phyloP scores from a whole-genome alignment of 495 filamentous ascomycete species.

The Penicillium steckii region DNA sequence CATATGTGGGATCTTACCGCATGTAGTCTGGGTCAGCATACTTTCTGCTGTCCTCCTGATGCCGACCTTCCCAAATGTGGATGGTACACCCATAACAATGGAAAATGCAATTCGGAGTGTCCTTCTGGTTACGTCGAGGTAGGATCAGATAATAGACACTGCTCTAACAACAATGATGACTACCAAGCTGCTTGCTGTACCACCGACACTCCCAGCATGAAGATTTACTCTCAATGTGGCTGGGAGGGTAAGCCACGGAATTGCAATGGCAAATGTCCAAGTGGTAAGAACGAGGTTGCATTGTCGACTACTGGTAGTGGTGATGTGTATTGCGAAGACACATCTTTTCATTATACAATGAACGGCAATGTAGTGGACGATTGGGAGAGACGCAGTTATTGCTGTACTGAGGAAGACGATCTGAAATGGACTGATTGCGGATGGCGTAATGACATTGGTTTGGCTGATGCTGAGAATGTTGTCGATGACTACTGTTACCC shows the following conservation, averaged over 20 bases:
- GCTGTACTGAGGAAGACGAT: slow-evolving; percentile 4
- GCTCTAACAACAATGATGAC: background rate
- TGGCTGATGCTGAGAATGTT: background rate
- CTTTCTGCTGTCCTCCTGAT: slow-evolving; percentile 7
- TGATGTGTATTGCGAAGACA: background rate
- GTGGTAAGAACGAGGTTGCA: background rate
- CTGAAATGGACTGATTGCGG: slow-evolving; percentile 7
- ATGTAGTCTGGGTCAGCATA: background rate
- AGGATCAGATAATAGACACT: background rate
- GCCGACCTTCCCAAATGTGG: slow-evolving; percentile 5
- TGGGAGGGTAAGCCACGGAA: slow-evolving; percentile 1
- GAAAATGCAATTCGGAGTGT: slow-evolving; percentile 5
- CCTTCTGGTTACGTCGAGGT: slow-evolving; percentile 1
- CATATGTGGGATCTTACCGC: slow-evolving; percentile 2
- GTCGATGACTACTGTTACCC: background rate
- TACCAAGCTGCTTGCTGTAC: slow-evolving; percentile 10
- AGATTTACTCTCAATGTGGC: slow-evolving; percentile 2
- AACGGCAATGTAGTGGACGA: background rate
- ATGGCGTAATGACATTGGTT: slow-evolving; percentile 1
- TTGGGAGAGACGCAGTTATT: slow-evolving; percentile 7
- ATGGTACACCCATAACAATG: slow-evolving; percentile 9
- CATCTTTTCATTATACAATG: background rate
- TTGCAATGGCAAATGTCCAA: slow-evolving; percentile 3
- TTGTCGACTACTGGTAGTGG: slow-evolving; percentile 4
- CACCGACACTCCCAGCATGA: slow-evolving; percentile 1